Evolutionary conservation across 2,329 filamentous ascomycete genomes (phyloP).

Genomic region (Fusarium veterinarium): DNA sequence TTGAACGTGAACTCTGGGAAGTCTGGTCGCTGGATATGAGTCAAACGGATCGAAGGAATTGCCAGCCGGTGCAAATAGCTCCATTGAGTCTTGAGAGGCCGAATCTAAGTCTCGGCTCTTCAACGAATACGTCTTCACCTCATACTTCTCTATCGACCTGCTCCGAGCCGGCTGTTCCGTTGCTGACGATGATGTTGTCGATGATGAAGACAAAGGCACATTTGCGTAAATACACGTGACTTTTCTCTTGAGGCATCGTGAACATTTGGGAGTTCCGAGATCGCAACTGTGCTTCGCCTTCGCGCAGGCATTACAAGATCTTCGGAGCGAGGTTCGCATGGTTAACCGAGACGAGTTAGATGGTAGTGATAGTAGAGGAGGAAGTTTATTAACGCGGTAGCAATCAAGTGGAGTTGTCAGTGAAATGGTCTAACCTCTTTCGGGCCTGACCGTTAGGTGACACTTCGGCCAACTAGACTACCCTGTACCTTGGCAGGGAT

Average conservation of each 20-base stretch:
- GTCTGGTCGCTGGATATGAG: slow-evolving; percentile 64
- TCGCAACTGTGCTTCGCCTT: slow-evolving; percentile 68
- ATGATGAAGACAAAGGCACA: slow-evolving; percentile 55
- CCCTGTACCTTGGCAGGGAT: background rate
- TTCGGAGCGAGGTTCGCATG: slow-evolving; percentile 67
- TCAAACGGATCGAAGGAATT: slow-evolving; percentile 65
- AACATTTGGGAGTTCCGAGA: slow-evolving; percentile 64
- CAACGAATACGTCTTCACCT: background rate
- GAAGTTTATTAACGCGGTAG: slow-evolving; percentile 19
- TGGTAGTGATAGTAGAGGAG: slow-evolving; percentile 9
- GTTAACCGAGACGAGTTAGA: slow-evolving; percentile 12
- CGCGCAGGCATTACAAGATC: slow-evolving; percentile 67
- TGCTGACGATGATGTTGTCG: background rate
- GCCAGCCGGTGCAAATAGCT: slow-evolving; percentile 42
- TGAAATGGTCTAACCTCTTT: background rate
- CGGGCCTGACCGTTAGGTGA: background rate
- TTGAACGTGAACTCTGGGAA: slow-evolving; percentile 63
- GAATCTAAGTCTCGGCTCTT: background rate
- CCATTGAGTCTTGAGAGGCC: slow-evolving; percentile 2
- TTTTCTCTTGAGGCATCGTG: slow-evolving; percentile 63
- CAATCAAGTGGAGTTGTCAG: slow-evolving; percentile 8
- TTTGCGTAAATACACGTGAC: slow-evolving; percentile 64
- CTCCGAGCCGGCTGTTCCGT: slow-evolving; percentile 18
- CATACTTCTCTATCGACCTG: background rate
- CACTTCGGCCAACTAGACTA: background rate